phyloP scores from a whole-genome alignment of 148 eudicot species.

The Fallopia convolvulus region DNA sequence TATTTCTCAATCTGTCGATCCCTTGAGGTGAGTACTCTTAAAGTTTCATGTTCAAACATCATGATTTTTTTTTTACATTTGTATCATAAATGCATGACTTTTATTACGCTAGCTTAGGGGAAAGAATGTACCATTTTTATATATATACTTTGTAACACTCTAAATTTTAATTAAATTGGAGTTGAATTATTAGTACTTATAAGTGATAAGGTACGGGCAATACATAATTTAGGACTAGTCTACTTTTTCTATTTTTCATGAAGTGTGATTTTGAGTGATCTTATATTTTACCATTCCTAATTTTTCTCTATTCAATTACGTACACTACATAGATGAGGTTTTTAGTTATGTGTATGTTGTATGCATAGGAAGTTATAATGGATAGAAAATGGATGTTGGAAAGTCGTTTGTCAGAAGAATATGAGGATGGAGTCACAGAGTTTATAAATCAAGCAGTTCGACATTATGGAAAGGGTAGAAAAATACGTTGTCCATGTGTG shows the following conservation, averaged over 20 bases:
- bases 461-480: not conserved
- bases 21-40: constrained; percentile 33
- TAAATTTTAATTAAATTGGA: not conserved
- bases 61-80: not conserved
- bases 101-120: not conserved
- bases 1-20: constrained; percentile 53
- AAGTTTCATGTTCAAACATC: not conserved
- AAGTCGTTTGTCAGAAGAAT: not conserved
- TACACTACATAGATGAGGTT: no score
- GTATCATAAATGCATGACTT: not conserved
- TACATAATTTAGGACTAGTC: not conserved
- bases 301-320: not conserved
- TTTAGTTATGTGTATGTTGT: not conserved
- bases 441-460: not conserved
- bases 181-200: not conserved
- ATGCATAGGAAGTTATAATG: not conserved
- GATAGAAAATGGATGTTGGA: not conserved
- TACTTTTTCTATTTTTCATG: no score
- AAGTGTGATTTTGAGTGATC: not conserved
- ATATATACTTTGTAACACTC: no score
- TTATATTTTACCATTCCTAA: not conserved
- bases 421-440: not conserved
- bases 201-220: not conserved
- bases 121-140: no score
- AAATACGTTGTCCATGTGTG: not conserved